A percentile compares a stretch with the other conserved stretches of the same genome.
Evolutionary conservation across 306 rosid genomes (phyloP).

Genomic region (Rosa lucieae): DNA sequence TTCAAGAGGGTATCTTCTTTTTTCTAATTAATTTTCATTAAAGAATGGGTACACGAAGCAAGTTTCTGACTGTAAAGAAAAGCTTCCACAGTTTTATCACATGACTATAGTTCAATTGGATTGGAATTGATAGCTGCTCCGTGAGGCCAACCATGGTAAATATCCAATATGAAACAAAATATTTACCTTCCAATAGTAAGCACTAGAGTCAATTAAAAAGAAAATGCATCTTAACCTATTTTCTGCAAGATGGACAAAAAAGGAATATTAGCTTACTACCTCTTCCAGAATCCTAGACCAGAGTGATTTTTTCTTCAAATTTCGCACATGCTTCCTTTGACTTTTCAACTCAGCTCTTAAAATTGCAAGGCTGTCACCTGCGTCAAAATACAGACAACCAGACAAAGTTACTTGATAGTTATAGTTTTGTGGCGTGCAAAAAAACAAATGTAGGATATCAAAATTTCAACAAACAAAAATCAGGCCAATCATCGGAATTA

Average conservation of each 20-base stretch:
- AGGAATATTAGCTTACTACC: conserved; percentile 54
- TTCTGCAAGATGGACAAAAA: conserved; percentile 15
- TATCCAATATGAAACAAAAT: neutral
- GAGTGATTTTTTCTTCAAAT: conserved; percentile 89
- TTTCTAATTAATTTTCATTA: neutral
- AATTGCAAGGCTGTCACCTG: conserved; percentile 94
- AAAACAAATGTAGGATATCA: conserved; percentile 6
- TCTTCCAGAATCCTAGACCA: conserved; percentile 98
- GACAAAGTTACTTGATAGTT: conserved; percentile 25
- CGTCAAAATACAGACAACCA: conserved; percentile 28
- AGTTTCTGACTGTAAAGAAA: neutral
- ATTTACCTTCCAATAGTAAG: conserved; percentile 1
- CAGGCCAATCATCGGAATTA: neutral
- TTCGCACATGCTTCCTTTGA: conserved; percentile 92
- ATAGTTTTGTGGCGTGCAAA: conserved; percentile 16
- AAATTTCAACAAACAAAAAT: neutral
- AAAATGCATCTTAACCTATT: conserved; percentile 2
- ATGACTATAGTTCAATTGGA: neutral
- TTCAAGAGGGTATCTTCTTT: neutral
- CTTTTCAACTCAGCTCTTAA: conserved; percentile 88
- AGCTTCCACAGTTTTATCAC: conserved; percentile 2
- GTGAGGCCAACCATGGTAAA: neutral
- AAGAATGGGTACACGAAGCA: neutral
- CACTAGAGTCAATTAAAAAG: conserved; percentile 8
- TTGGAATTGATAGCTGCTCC: neutral